Evolutionary conservation across 1,284 basidiomycete species (phyloP).

Genomic region (Trametes polyzona): DNA sequence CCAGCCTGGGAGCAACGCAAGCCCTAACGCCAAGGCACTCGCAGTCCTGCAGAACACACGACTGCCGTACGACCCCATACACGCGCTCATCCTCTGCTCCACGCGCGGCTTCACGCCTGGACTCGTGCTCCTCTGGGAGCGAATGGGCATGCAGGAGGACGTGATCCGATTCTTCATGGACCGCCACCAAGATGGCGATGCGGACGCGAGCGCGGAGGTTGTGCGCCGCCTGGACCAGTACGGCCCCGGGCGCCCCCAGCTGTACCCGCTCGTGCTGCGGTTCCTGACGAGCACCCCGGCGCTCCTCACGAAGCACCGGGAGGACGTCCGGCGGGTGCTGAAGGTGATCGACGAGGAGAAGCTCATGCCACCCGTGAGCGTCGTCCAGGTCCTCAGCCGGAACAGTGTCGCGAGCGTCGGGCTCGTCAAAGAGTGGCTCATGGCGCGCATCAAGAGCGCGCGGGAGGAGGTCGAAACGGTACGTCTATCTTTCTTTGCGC

Average conservation of each 20-base stretch:
- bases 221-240: constrained; percentile 76
- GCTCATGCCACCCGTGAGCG: constrained; percentile 86
- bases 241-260: constrained; percentile 68
- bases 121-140: constrained; percentile 53
- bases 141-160: constrained; percentile 95
- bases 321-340: constrained; percentile 74
- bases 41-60: constrained; percentile 62
- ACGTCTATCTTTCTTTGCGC: constrained; percentile 36
- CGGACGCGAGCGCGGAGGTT: constrained; percentile 67
- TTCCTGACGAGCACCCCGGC: constrained; percentile 85
- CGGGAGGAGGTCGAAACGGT: constrained; percentile 82
- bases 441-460: constrained; percentile 75
- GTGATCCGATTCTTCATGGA: constrained; percentile 93
- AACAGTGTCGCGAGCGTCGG: constrained; percentile 91
- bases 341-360: constrained; percentile 77
- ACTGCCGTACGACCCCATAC: constrained; percentile 87
- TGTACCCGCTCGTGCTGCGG: constrained; percentile 90
- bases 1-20: constrained; percentile 37
- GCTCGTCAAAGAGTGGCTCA: constrained; percentile 88
- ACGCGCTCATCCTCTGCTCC: constrained; percentile 93
- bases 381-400: constrained; percentile 87
- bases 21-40: constrained; percentile 61
- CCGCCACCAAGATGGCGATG: constrained; percentile 50
- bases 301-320: constrained; percentile 69
- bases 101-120: constrained; percentile 74